Evolutionary conservation across 2,329 filamentous ascomycete genomes (phyloP), one percentile per base, ranked within the genome.

Genomic region (Epichloe aotearoae): DNA sequence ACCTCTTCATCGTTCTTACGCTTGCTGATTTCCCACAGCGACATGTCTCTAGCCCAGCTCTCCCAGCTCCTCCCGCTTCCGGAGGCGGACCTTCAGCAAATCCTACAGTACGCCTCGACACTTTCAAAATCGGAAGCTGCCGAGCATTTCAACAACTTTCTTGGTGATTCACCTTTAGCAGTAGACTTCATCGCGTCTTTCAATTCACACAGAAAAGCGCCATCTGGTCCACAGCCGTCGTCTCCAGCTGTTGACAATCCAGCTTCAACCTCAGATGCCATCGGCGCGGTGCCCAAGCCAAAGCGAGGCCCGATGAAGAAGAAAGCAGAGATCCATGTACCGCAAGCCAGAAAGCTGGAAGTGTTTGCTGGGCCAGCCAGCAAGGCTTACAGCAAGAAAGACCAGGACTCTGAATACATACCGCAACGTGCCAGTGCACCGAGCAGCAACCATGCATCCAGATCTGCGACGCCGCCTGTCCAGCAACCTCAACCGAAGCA

Each of bases 81-180:
- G 37, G 82, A 95, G 37, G 82, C 86, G 12, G 89, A 91, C 40
- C 73, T 97, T 34, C 80, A 82, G 61, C 88, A 97, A 63, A 78
- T 96, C 42, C 74, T 97, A 57, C 81, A 87, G 46, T 96, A 96
- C 65, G 82, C 87, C 2, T 73, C 80, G 37, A 84, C 82, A 0
- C 75, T 97, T 8, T 82, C 88, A 19, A 89, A 85, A 62, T 70
- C 81, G 48, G 86, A 84, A 56, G 86, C 88, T 14, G 88, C 82
- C 47, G 83, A 89, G 41, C 88, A 97, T 66, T 84, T 98, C 54
- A 85, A 83, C 65, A 88, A 93, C 62, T 73, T 98, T 49, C 77
- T 98, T 0, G 93, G 91, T 47, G 88, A 95, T 64, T 89, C 86
- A 6, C 80, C 89, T 1, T 82, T 85, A 58, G 77, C 73, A 40